Evolutionary conservation across 257 asterid genomes (phyloP).

Genomic region (Capsicum rhomboideum): DNA sequence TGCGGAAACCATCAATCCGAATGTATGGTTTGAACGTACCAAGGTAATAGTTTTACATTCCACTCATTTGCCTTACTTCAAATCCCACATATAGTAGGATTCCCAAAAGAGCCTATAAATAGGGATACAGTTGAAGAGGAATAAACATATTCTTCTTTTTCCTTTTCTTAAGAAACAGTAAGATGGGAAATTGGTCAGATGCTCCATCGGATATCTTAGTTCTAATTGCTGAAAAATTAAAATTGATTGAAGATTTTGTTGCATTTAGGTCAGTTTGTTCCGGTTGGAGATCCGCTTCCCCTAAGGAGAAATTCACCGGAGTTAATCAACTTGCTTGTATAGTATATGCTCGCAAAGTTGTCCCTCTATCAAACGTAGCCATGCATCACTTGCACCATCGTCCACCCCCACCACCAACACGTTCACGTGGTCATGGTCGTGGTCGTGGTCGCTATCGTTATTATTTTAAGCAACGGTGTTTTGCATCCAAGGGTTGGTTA

Average conservation of each 20-base stretch:
- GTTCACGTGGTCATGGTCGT: background rate
- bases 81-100: no score
- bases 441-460: no score
- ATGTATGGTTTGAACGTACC: conserved; percentile 95
- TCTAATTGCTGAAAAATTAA: background rate
- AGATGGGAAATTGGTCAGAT: background rate
- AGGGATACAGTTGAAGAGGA: no score
- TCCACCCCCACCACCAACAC: no score
- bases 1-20: conserved; percentile 68
- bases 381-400: background rate
- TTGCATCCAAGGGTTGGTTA: background rate
- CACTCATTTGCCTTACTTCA: background rate
- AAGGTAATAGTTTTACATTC: conserved; percentile 47
- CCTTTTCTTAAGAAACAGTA: no score
- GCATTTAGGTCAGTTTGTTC: background rate
- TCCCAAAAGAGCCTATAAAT: no score
- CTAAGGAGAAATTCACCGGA: background rate
- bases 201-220: background rate
- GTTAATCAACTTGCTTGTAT: background rate
- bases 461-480: background rate
- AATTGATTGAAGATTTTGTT: background rate
- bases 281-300: background rate
- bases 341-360: background rate
- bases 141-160: no score
- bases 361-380: background rate